Evolutionary conservation across 768 basidiomycete genomes (phyloP), one percentile per base, ranked within the genome.

Genomic region (Fomitopsis serialis): DNA sequence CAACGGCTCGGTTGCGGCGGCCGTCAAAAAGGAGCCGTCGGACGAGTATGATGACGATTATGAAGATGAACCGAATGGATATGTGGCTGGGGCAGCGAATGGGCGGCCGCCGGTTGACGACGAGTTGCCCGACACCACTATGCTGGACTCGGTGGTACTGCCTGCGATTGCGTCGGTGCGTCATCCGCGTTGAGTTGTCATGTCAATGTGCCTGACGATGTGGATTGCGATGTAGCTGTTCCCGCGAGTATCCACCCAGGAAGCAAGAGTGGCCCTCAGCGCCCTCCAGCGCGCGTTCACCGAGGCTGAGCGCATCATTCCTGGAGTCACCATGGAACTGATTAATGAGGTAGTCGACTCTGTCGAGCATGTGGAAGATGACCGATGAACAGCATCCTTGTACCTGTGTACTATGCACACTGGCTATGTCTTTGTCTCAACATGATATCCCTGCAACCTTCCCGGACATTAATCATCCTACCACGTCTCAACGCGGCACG

Each of bases 141-240:
- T 98, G 85, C 75, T 98, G 35, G 94, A 97, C 63, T 92, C 92
- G 2, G 96, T 99, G 27, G 86, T 98, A 48, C 72, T 98, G 25
- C 97, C 97, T 22, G 94, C 94, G n/a, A 86, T 98, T 61, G 91
- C 94, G 42, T 95, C 92, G 56, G 96, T 98, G 60, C 69, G 87
- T 73, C 21, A 22, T 48, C 46, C 34, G 52, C 53, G 35, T n/a
- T 40, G 11, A 45, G 40, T n/a, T 24, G 22, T 34, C 42, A 49
- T 24, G 22, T 34, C 42, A 49, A 25, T 50, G n/a, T 40, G 37
- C 53, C 57, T 37, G 42, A 21, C 29, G 11, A 32, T 32, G 29
- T 32, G 5, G 29, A 11, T n/a, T 32, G 29, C 29, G 11, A 5
- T 11, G 29, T 61, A 98, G 95, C 74, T 99, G 29, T 92, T 94